Evolutionary conservation across 1,139 yeast species (phyloP), one percentile per base, ranked within the genome.

Genomic region (Lodderomyces theae): DNA sequence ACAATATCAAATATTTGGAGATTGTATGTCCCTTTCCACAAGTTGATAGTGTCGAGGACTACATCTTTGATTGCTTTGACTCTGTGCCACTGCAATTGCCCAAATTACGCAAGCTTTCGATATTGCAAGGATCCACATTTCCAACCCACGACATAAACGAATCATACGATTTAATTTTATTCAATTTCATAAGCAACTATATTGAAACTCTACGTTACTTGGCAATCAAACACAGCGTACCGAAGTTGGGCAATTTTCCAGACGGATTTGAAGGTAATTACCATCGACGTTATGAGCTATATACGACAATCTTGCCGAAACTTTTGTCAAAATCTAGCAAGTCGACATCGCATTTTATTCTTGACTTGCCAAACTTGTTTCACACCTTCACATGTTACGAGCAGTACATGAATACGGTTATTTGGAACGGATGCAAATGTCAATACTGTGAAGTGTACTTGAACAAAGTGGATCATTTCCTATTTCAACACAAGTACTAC

Each of bases 381-480:
- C 78, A 79, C 42, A 63, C 80, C 0, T 62, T 82, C 24, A 69
- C 87, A 0, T 76, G 86, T 45, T 85, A 83, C 56, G 92, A 84
- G 49, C 82, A 80, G 43, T 60, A 82, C 7, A 79, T 81, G 60
- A 82, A 86, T 42, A 83, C 81, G 46, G 49, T 84, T 40, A 57
- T 85, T 32, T 85, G 90, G 89, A 84, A 82, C 55, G 90, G 90
- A 0, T 84, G 92, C 57, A 72, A 72, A 41, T 84, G 94, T 54
- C 46, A 49, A 0, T 76, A 72, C 47, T 84, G 94, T 52, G 52
- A 53, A 3, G 57, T 61, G 28, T 72, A 72, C 40, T 59, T 84
- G 21, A 70, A 69, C 0, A 48, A 71, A 10, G 64, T 80, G 37
- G 94, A 85, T 50, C 66, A 73, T 15, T 82, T 69, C 48, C 56